Evolutionary conservation across 495 filamentous ascomycete genomes (phyloP), one percentile per base, ranked within the genome.

Genomic region (Xylaria acuta): DNA sequence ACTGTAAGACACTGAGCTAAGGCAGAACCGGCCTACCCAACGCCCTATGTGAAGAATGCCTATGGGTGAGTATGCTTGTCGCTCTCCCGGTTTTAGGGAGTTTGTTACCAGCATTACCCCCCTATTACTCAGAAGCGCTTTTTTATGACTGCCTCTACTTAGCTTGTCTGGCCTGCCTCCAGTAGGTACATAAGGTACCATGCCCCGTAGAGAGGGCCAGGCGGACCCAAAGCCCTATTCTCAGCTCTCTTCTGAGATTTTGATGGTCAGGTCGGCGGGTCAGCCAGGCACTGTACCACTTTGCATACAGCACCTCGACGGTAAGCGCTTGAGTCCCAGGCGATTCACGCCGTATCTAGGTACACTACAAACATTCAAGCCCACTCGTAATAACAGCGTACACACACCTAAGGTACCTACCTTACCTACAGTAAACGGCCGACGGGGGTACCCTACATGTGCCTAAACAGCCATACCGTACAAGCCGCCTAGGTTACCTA

Each of bases 101-200:
- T 7, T 34, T 49, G 63, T 65, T 47, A 65, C 63, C 63, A 34
- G 63, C 38, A 49, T 65, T 65, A 65, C 63, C 41, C 11, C 5
- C 40, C 6, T 49, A 41, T 65, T 49, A 65, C 63, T 20, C 40
- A 11, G 41, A 34, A 45, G 27, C 32, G 22, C 62, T 20, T 30
- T 25, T 32, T 40, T 32, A 20, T 8, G 30, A 11, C 25, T 56
- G 9, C 12, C 4, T 5, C 51, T 54, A 51, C 22, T 16, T 47
- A 47, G 20, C 45, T n/a, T 47, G 45, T 14, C 45, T 47, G 20
- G 16, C 47, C 11, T n/a, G 25, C 2, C 2, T 51, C n/a, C n/a
- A n/a, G n/a, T n/a, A n/a, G n/a, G n/a, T n/a, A n/a, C n/a, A n/a
- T n/a, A n/a, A 51, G n/a, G 16, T 54, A 54, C 5, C 18, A 18